Evolutionary conservation across 306 rosid genomes (phyloP), one percentile per base, ranked within the genome.

Genomic region (Mucuna pruriens): DNA sequence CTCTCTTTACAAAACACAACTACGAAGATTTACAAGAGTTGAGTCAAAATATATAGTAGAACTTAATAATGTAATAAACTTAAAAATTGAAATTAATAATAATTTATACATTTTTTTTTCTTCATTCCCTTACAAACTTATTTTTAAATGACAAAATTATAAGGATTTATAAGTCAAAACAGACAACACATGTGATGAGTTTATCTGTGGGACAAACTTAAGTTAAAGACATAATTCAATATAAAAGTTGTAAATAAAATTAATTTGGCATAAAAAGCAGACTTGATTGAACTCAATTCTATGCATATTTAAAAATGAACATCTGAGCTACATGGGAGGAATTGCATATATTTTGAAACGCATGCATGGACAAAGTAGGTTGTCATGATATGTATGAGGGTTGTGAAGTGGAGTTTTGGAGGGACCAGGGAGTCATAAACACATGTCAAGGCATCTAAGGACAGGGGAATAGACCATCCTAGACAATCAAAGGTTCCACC

Each of bases 401-500:
- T 15, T 15, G 78, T 72, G 84, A 77, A 69, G 46, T 54, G n/a
- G 63, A 80, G 79, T 44, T 40, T 33, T 51, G 46, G 42, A 84
- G 87, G 89, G 82, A 48, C 83, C 82, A 71, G 9, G 29, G 17
- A 76, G 80, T 77, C 84, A 77, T 85, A 52, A 87, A 82, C 67
- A 54, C 70, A 81, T 84, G 86, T 82, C 82, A 60, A 13, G 86
- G 82, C 69, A 74, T 63, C 77, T 69, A 3, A 75, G 75, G 82
- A 78, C 80, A 87, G 4, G 67, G 45, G 73, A 78, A 74, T 63
- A 78, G 82, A 46, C 77, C 77, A 78, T 79, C 61, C 72, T 82
- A 49, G 63, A 66, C 11, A 67, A 78, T 68, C 79, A 82, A 61
- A 82, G 78, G 82, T 84, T 79, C 79, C 88, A 51, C 70, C 75